These are phyloP conservation scores for Macrolepiota dolichaula DNA, from an alignment of 768 basidiomycete species.

Conservation along the genomic window DNA sequence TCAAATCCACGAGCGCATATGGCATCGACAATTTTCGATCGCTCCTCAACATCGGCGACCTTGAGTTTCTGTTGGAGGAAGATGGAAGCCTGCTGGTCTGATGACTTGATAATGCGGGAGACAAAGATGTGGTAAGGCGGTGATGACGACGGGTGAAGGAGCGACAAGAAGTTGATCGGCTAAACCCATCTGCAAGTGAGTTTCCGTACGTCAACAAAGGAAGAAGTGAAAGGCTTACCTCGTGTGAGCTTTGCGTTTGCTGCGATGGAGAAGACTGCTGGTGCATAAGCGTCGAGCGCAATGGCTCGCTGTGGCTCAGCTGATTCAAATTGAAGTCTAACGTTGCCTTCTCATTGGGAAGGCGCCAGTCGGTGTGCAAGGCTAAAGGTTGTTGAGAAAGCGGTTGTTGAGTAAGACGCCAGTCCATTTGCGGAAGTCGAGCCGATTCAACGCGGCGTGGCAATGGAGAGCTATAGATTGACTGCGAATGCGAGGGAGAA, in stretches of 20 bases:
- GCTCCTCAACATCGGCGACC: slow-evolving; percentile 73
- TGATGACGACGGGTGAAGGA: slow-evolving; percentile 81
- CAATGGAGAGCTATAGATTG: slow-evolving; percentile 29
- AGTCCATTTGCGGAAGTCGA: slow-evolving; percentile 30
- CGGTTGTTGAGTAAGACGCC: slow-evolving; percentile 31
- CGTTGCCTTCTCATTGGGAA: slow-evolving; percentile 30
- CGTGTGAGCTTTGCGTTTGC: slow-evolving; percentile 33
- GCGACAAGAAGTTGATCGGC: slow-evolving; percentile 88
- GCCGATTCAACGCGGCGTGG: slow-evolving; percentile 26
- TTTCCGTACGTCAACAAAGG: slow-evolving; percentile 12
- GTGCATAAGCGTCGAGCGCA: slow-evolving; percentile 27
- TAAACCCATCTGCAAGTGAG: slow-evolving; percentile 28
- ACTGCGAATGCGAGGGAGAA: slow-evolving; percentile 22
- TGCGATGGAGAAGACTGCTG: slow-evolving; percentile 25
- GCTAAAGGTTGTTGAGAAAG: slow-evolving; percentile 25
- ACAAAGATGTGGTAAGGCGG: slow-evolving; percentile 84
- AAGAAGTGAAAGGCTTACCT: slow-evolving; percentile 39
- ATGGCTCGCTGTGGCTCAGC: slow-evolving; percentile 21
- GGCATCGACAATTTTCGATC: slow-evolving; percentile 82
- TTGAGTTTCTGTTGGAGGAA: slow-evolving; percentile 90
- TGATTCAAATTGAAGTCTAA: slow-evolving; percentile 25
- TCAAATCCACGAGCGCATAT: slow-evolving; percentile 83
- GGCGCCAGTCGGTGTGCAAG: slow-evolving; percentile 40
- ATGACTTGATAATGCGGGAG: slow-evolving; percentile 81
- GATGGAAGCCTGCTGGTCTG: slow-evolving; percentile 88